Evolutionary conservation across 148 eudicot species (phyloP).

Genomic region (Chenopodium album): DNA sequence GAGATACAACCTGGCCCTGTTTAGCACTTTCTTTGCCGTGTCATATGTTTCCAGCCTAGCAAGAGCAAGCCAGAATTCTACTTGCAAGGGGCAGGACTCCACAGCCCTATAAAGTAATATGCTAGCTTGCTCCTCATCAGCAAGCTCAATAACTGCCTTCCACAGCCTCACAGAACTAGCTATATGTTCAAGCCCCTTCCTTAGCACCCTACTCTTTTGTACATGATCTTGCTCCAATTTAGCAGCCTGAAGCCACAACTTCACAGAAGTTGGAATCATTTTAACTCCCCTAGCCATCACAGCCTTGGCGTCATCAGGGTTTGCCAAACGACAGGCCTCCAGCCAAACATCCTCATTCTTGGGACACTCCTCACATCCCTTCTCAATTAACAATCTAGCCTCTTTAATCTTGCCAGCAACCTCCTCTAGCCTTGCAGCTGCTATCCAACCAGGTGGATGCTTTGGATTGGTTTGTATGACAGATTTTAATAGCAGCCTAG

Average conservation of each 20-base stretch:
- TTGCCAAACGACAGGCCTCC: slow-evolving; percentile 80
- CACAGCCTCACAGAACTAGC: slow-evolving; percentile 94
- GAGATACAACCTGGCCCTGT: slow-evolving; percentile 80
- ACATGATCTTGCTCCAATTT: slow-evolving; percentile 73
- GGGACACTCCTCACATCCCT: slow-evolving; percentile 96
- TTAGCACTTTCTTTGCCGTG: slow-evolving; percentile 80
- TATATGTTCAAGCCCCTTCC: slow-evolving; percentile 91
- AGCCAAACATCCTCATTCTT: slow-evolving; percentile 93
- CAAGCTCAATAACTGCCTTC: slow-evolving; percentile 95
- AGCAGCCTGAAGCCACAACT: slow-evolving; percentile 92
- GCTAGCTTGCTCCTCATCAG: slow-evolving; percentile 85
- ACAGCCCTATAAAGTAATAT: slow-evolving; percentile 84
- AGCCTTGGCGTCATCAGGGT: slow-evolving; percentile 80
- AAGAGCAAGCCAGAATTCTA: slow-evolving; percentile 91
- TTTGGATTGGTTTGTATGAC: slow-evolving; percentile 86
- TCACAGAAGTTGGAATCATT: slow-evolving; percentile 83
- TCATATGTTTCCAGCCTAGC: slow-evolving; percentile 88
- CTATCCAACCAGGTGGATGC: slow-evolving; percentile 98
- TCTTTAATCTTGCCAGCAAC: slow-evolving; percentile 83
- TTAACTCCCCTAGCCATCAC: slow-evolving; percentile 91
- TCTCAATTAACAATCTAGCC: slow-evolving; percentile 70
- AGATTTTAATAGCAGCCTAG: slow-evolving; percentile 77
- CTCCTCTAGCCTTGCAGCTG: slow-evolving; percentile 92
- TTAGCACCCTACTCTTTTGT: slow-evolving; percentile 74
- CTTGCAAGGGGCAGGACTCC: slow-evolving; percentile 92